Percentiles rank a stretch among this genome's conserved stretches.
Conservation (phyloP, 768 basidiomycete genomes). For the Suillus sp. region DNA sequence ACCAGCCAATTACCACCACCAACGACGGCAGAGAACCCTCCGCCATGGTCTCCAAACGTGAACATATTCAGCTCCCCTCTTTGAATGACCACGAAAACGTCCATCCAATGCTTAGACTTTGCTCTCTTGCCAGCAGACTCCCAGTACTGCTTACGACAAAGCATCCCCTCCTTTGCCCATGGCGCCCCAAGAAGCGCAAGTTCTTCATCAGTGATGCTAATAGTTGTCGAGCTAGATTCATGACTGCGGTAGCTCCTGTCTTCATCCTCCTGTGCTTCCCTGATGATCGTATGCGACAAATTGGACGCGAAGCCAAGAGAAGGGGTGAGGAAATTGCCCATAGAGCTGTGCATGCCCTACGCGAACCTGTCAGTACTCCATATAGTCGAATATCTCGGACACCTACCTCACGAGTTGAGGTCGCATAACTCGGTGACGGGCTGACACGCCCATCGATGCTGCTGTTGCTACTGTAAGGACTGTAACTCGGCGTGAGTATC, state of each 20-base stretch:
- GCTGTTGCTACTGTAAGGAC: slow-evolving; percentile 84
- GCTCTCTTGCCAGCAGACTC: slow-evolving; percentile 82
- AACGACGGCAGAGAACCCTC: slow-evolving; percentile 64
- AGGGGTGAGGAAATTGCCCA: slow-evolving; percentile 73
- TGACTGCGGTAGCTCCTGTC: slow-evolving; percentile 67
- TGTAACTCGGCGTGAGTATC: slow-evolving; percentile 68
- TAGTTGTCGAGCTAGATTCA: slow-evolving; percentile 65
- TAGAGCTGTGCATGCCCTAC: slow-evolving; percentile 62
- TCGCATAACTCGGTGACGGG: slow-evolving; percentile 92
- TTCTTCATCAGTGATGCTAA: slow-evolving; percentile 94
- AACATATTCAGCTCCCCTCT: slow-evolving; percentile 97
- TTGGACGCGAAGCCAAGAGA: slow-evolving; percentile 97
- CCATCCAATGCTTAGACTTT: slow-evolving; percentile 89
- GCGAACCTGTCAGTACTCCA: slow-evolving; percentile 18
- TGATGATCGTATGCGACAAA: slow-evolving; percentile 93
- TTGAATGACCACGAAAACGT: slow-evolving; percentile 95
- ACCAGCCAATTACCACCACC: slow-evolving; percentile 99
- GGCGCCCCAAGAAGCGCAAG: slow-evolving; percentile 93
- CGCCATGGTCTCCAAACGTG: slow-evolving; percentile 78
- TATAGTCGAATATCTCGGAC: not conserved
- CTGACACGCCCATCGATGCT: slow-evolving; percentile 88
- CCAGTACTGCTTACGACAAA: slow-evolving; percentile 94
- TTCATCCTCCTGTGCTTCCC: slow-evolving; percentile 90
- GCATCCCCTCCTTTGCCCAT: slow-evolving; percentile 98
- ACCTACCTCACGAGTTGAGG: slow-evolving; percentile 80